phyloP scores from a whole-genome alignment of 75 land plant species.

The Ceratopteris richardii region DNA sequence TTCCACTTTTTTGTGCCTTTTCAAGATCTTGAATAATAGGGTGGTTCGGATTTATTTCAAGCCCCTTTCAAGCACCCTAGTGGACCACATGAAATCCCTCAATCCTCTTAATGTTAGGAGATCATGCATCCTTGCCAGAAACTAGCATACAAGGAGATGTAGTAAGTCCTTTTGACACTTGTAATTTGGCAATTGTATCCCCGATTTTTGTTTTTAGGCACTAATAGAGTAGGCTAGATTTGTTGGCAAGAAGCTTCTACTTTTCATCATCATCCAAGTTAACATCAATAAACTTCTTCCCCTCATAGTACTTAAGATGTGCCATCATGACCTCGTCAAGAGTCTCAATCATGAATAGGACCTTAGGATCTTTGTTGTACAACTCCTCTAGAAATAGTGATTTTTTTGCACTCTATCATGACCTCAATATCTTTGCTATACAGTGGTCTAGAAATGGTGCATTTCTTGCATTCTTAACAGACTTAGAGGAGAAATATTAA shows the following conservation, averaged over 20 bases:
- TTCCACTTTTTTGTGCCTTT: background rate
- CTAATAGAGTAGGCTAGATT: constrained; percentile 71
- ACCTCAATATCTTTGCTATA: constrained; percentile 75
- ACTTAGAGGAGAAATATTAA: constrained; percentile 88
- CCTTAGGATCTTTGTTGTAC: too few species aligned
- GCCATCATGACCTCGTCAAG: constrained; percentile 83
- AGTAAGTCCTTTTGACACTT: constrained; percentile 74
- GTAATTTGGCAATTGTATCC: constrained; percentile 87
- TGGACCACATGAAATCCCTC: constrained; percentile 56
- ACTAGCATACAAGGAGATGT: constrained; percentile 95
- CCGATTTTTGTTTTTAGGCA: constrained; percentile 92
- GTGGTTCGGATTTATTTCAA: constrained; percentile 88
- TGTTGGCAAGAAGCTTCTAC: constrained; percentile 68
- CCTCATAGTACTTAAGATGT: constrained; percentile 77
- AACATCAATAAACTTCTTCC: constrained; percentile 88
- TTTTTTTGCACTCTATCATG: too few species aligned
- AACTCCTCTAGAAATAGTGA: too few species aligned
- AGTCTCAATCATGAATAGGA: constrained; percentile 79
- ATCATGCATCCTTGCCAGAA: constrained; percentile 97
- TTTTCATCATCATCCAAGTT: constrained; percentile 73
- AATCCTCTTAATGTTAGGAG: constrained; percentile 98
- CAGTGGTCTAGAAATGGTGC: constrained; percentile 90
- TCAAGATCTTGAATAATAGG: constrained; percentile 58
- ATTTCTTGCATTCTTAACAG: constrained; percentile 75
- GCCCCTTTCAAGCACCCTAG: constrained; percentile 72